Conservation (phyloP, 768 basidiomycete species). For the Boletus vinaceobasis region DNA sequence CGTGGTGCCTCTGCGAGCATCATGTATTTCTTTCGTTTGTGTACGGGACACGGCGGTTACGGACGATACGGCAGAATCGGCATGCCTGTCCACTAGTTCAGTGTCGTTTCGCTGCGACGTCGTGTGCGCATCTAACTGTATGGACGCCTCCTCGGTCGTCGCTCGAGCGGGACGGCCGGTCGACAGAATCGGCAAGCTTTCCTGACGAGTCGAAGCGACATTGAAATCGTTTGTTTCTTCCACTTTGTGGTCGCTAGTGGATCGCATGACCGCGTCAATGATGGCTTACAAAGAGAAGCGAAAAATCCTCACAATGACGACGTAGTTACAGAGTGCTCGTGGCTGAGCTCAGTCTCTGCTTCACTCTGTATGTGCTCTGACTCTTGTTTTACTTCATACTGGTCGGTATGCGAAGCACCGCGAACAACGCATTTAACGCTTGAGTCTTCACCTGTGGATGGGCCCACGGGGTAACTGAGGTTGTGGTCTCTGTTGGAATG, state of each 20-base stretch:
- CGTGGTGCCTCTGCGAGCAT: background rate
- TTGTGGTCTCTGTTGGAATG: too few relatives aligned
- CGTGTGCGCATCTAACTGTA: background rate
- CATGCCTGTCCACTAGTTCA: background rate
- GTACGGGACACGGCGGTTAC: background rate
- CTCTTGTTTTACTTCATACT: background rate
- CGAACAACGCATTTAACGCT: background rate
- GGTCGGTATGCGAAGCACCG: background rate
- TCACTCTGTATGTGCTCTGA: background rate
- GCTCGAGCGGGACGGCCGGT: background rate
- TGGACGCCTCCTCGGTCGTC: background rate
- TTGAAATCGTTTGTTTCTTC: background rate
- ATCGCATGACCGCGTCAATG: background rate
- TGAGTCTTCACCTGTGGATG: background rate
- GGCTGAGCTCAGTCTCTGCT: background rate
- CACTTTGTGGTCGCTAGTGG: background rate
- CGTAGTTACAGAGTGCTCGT: background rate
- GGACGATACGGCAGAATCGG: background rate
- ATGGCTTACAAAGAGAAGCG: background rate
- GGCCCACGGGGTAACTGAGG: too few relatives aligned
- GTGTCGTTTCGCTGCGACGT: background rate
- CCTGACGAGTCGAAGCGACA: background rate
- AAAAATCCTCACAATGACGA: background rate
- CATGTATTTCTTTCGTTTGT: background rate
- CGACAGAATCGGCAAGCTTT: background rate